These are phyloP conservation scores for Phytophthora idaei DNA, from an alignment of 352 stramenopile species.

Conservation along the genomic window DNA sequence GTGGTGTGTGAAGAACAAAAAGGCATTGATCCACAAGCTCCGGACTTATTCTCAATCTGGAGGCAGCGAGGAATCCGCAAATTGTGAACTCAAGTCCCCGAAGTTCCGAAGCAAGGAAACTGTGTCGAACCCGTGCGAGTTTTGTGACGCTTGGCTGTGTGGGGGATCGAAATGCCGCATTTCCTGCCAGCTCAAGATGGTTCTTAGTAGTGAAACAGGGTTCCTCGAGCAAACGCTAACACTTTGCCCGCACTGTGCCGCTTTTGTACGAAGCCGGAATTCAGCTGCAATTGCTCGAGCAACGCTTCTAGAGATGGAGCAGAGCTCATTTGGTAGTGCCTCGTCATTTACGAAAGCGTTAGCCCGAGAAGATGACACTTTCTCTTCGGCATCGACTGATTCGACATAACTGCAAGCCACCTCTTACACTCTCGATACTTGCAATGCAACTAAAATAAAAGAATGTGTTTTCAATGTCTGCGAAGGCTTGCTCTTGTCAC, in stretches of 20 bases:
- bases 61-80: not conserved
- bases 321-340: constrained; percentile 16
- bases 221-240: constrained; percentile 27
- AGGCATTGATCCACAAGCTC: constrained; percentile 15
- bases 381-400: constrained; percentile 13
- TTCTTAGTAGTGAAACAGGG: constrained; percentile 22
- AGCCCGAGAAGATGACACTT: constrained; percentile 9
- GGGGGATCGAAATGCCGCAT: constrained; percentile 14
- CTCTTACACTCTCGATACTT: too few species aligned
- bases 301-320: constrained; percentile 12
- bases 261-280: constrained; percentile 20
- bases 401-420: not conserved
- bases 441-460: too few species aligned
- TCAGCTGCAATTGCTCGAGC: constrained; percentile 21
- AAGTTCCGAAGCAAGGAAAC: constrained; percentile 6
- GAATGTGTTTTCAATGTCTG: too few species aligned
- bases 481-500: too few species aligned
- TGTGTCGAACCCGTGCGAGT: constrained; percentile 18
- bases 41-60: constrained; percentile 2
- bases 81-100: constrained; percentile 2
- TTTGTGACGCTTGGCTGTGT: constrained; percentile 26
- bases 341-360: constrained; percentile 10
- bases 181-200: constrained; percentile 24
- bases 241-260: constrained; percentile 21
- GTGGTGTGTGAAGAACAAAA: constrained; percentile 38